Conservation (phyloP, 129 eudicot species). For the Cynara cardunculus region DNA sequence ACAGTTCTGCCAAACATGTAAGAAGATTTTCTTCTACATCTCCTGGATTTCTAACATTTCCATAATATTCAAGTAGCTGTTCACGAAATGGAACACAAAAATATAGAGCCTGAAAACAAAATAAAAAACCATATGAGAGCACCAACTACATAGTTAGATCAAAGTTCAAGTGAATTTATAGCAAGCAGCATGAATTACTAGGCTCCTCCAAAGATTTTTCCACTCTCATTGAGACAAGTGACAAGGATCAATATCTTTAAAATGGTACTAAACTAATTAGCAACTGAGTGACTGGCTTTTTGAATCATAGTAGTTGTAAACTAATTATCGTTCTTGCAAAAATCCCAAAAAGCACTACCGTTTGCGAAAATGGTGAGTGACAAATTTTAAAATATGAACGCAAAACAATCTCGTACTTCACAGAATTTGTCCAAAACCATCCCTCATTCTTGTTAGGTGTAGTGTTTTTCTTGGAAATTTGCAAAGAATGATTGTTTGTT, state of each 20-base stretch:
- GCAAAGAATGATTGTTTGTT: background rate
- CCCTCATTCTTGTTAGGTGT: background rate
- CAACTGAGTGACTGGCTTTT: background rate
- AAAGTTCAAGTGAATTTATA: background rate
- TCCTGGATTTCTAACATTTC: slow-evolving; percentile 57
- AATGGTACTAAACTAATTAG: background rate
- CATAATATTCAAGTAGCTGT: slow-evolving; percentile 77
- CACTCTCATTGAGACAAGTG: background rate
- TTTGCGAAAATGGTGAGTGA: background rate
- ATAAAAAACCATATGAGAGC: background rate
- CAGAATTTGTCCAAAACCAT: background rate
- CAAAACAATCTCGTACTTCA: background rate
- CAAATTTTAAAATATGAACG: background rate
- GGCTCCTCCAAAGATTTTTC: background rate
- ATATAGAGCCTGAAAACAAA: slow-evolving; percentile 65
- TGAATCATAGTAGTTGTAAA: background rate
- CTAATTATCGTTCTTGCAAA: background rate
- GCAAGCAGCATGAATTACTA: background rate
- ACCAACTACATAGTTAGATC: background rate
- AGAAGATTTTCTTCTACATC: slow-evolving; percentile 88
- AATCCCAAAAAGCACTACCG: background rate
- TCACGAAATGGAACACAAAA: slow-evolving; percentile 98
- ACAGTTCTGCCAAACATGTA: slow-evolving; percentile 85
- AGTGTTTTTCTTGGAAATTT: background rate
- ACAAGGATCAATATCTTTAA: background rate